Evolutionary conservation across 345 rosid species (phyloP).

Genomic region (Gossypium stocksii): DNA sequence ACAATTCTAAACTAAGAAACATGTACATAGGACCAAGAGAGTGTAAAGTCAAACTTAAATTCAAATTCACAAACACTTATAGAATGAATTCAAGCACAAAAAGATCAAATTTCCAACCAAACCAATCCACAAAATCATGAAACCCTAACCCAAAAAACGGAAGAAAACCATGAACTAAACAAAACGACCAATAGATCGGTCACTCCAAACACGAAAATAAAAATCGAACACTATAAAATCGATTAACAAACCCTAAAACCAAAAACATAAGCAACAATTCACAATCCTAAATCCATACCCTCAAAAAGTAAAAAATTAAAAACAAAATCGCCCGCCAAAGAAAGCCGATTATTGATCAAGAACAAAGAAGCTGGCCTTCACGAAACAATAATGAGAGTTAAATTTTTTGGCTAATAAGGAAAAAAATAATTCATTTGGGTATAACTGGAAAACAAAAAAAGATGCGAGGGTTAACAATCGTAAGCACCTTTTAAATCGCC

Average conservation of each 20-base stretch:
- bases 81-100: not conserved
- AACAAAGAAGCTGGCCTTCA: slow-evolving; percentile 25
- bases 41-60: slow-evolving; percentile 1
- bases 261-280: slow-evolving; percentile 20
- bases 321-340: slow-evolving; percentile 26
- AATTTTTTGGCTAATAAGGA: not conserved
- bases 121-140: slow-evolving; percentile 13
- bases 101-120: not conserved
- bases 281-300: slow-evolving; percentile 8
- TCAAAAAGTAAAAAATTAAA: not conserved
- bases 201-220: slow-evolving; percentile 21
- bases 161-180: slow-evolving; percentile 20
- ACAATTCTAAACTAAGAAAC: not conserved
- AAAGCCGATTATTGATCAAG: slow-evolving; percentile 18
- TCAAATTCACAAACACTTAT: not conserved
- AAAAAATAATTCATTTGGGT: not conserved
- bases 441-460: slow-evolving; percentile 11
- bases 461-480: slow-evolving; percentile 45
- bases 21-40: not conserved
- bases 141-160: slow-evolving; percentile 16
- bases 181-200: slow-evolving; percentile 53
- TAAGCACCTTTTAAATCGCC: slow-evolving; percentile 49
- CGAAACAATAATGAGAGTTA: slow-evolving; percentile 16
- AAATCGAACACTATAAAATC: slow-evolving; percentile 36
- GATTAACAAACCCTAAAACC: slow-evolving; percentile 32